Conservation (phyloP, 2,329 filamentous ascomycete genomes). For the Diaporthe australafricana region DNA sequence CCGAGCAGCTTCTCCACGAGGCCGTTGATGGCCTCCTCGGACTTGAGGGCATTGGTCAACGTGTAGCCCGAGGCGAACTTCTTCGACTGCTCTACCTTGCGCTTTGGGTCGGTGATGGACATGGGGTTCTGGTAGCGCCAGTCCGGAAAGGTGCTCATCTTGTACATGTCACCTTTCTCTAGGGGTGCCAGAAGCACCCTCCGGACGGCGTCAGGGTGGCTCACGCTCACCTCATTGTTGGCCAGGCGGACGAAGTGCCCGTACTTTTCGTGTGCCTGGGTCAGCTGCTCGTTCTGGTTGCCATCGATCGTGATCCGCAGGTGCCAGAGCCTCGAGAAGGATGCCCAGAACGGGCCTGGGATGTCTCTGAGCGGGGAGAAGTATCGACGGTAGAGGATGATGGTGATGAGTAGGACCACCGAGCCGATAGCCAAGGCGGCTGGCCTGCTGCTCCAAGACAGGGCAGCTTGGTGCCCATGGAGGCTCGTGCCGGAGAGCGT, state of each 20-base stretch:
- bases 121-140: slow-evolving; percentile 53
- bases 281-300: slow-evolving; percentile 31
- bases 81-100: slow-evolving; percentile 47
- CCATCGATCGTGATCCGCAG: slow-evolving; percentile 23
- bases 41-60: slow-evolving; percentile 45
- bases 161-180: slow-evolving; percentile 44
- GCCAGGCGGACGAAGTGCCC: slow-evolving; percentile 31
- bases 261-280: slow-evolving; percentile 28
- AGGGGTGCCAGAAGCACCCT: slow-evolving; percentile 16
- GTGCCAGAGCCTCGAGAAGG: slow-evolving; percentile 28
- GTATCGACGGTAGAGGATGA: slow-evolving; percentile 26
- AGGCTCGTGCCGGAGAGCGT: neutral
- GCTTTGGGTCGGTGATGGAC: slow-evolving; percentile 50
- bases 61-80: slow-evolving; percentile 48
- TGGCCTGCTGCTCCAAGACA: neutral
- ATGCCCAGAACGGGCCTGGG: slow-evolving; percentile 28
- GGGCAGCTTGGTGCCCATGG: slow-evolving; percentile 1
- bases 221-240: slow-evolving; percentile 31
- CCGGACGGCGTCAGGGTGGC: slow-evolving; percentile 24
- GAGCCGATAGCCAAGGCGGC: too few relatives aligned
- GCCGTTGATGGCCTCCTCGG: slow-evolving; percentile 36
- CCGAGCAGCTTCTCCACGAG: slow-evolving; percentile 37
- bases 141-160: slow-evolving; percentile 52
- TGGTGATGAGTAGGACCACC: slow-evolving; percentile 12
- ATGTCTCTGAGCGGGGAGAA: slow-evolving; percentile 23